Percentiles rank a stretch among this genome's conserved stretches.
Conservation (phyloP, 768 basidiomycete genomes). For the Hysterangium stoloniferum region DNA sequence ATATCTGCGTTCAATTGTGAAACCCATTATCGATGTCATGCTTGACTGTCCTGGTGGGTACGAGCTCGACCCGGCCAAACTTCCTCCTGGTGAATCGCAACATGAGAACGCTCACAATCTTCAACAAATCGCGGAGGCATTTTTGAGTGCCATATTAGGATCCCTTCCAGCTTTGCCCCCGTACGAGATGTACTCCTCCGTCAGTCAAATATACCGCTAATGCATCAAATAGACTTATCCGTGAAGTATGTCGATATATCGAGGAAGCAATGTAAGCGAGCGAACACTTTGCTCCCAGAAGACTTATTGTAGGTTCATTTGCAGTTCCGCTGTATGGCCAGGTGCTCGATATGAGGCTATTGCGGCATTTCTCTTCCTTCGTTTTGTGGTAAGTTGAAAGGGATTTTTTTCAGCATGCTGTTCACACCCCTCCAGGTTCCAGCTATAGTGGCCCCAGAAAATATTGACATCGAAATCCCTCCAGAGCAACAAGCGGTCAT, state of each 20-base stretch:
- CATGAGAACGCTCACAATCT: constrained; percentile 64
- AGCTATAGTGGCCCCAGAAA: constrained; percentile 80
- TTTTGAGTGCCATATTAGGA: constrained; percentile 65
- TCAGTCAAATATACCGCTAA: neutral
- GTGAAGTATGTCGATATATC: constrained; percentile 81
- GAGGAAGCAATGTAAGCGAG: constrained; percentile 60
- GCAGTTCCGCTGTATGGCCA: constrained; percentile 61
- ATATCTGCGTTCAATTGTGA: constrained; percentile 75
- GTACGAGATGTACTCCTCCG: constrained; percentile 36
- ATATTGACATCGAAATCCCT: constrained; percentile 66
- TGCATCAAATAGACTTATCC: constrained; percentile 54
- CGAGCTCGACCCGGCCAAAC: constrained; percentile 60
- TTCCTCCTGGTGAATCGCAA: constrained; percentile 48
- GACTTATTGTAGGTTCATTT: constrained; percentile 17
- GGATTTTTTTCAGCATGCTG: neutral
- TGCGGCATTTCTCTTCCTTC: constrained; percentile 87
- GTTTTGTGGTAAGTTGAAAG: constrained; percentile 35
- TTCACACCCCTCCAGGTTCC: constrained; percentile 54
- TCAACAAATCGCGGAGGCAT: constrained; percentile 62
- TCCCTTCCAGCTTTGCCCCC: constrained; percentile 66
- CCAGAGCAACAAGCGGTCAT: constrained; percentile 29
- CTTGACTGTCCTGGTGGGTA: constrained; percentile 65
- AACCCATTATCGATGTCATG: constrained; percentile 73
- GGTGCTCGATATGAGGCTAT: constrained; percentile 74
- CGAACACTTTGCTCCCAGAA: neutral